Base-by-base conservation (phyloP, 2,329 filamentous ascomycete genomes). In the Arthroderma sp. region DNA sequence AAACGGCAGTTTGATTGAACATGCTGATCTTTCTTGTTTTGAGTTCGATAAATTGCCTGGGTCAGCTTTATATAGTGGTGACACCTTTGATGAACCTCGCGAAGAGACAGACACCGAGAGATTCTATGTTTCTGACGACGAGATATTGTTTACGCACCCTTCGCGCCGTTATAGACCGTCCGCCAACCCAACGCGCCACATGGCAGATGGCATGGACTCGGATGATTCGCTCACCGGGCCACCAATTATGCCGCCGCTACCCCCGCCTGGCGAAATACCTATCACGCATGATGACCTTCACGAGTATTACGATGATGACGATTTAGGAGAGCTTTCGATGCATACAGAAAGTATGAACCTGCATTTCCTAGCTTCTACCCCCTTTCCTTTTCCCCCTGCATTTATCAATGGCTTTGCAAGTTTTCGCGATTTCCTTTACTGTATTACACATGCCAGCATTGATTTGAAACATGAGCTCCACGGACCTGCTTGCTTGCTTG, bases 291-390 rank as follows among this genome's bases (percentile, higher is more conserved):
- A 38, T 2, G 46, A 47, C 5, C n/a, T 38, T 33, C 39, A 38
- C 5, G 48, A 43, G 15, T 29, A 43, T 29, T 39, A 30, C 29
- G 46, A 43, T 27, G 42, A 47, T 7, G 9, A 41, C 15, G 43
- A 45, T 29, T 32, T 29, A 29, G 39, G 43, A 34, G 46, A 38
- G 10, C 22, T 40, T 6, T 46, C 46, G 28, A 46, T 46, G 42
- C 48, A 51, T 33, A 47, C 46, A 8, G 50, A 50, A 45, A 51
- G 50, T 51, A 51, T 50, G 50, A 29, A 47, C 39, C n/a, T 29
- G 22, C 29, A 33, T 51, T 48, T 48, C 37, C 33, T 50, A 40
- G 31, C 36, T 30, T 36, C 22, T 37, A 11, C 38, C 15, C 33
- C 42, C 38, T 37, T 22, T 37, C 15, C 37, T 37, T 44, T 43